Base-by-base conservation (phyloP, 495 filamentous ascomycete species). In the Glarea lozoyensis region DNA sequence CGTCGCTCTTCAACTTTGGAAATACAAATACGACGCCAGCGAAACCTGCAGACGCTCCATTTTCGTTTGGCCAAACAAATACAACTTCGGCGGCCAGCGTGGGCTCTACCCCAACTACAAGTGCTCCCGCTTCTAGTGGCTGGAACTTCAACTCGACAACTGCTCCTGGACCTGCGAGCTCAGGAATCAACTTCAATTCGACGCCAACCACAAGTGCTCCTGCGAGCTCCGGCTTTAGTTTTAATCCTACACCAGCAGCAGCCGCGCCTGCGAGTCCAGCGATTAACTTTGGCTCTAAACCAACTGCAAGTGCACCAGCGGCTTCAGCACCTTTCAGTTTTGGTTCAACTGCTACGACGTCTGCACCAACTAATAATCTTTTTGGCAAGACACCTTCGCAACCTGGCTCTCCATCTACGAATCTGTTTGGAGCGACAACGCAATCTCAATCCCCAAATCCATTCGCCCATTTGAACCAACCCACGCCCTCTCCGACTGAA, bases 321-420 rank as follows among this genome's bases (percentile, higher is more conserved):
- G 24, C 16, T 15, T 25, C 37, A 21, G 15, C n/a, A n/a, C n/a
- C 16, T 25, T 20, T 40, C 16, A 40, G 21, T 25, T 40, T 40
- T 23, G 21, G 21, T 9, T n/a, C 37, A 21, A 27, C 12, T 5
- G n/a, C 25, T 29, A 19, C 53, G 10, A 40, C 43, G 32, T 38
- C 32, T 13, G 38, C 58, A 21, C 54, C 58, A 10, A 50, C 52
- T 23, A 39, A 34, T 33, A 63, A 55, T 23, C 43, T 65, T n/a
- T 65, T 66, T 41, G 51, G 25, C 4, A 52, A 55, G 10, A 53
- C 53, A n/a, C 43, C 53, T 11, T 6, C 10, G 11, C 54, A 52
- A n/a, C 43, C 52, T 11, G 4, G 3, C 4, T 35, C 40, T 34
- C 35, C 19, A 35, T 15, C 32, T 16, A 43, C 45, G 15, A 45